Percentiles rank a stretch among this genome's conserved stretches.
These are phyloP conservation scores for Anastatica hierochuntica DNA, from an alignment of 345 rosid genomes.

Conservation along the genomic window DNA sequence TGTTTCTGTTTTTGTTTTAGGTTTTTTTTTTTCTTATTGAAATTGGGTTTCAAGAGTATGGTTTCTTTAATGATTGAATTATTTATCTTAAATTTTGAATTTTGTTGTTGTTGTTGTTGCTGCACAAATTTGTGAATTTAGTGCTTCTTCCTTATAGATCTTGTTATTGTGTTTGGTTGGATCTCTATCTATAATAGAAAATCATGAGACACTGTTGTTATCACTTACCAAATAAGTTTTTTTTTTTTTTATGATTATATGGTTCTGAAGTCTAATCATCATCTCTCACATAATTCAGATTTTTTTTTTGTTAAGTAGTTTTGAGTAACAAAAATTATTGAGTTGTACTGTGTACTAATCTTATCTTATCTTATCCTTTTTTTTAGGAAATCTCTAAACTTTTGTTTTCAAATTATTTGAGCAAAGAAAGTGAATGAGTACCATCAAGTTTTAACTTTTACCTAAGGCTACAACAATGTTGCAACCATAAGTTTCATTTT, in stretches of 20 bases:
- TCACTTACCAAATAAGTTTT: too few species aligned
- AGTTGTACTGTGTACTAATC: too few species aligned
- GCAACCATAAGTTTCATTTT: conserved; percentile 6
- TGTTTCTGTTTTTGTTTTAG: too few species aligned
- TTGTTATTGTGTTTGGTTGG: too few species aligned
- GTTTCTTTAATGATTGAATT: background rate
- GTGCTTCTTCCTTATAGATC: background rate
- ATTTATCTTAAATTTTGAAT: background rate
- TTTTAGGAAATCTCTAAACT: background rate
- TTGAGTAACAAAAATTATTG: too few species aligned
- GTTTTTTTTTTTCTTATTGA: background rate
- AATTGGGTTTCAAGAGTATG: background rate
- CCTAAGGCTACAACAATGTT: conserved; percentile 14
- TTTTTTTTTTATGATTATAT: too few species aligned
- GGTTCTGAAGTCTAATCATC: too few species aligned
- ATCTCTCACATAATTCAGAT: background rate
- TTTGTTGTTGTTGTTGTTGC: background rate
- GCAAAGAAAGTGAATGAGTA: conserved; percentile 6
- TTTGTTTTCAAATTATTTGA: background rate
- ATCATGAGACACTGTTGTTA: too few species aligned
- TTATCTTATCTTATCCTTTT: conserved; percentile 13
- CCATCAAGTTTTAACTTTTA: conserved; percentile 20
- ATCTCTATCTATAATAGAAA: too few species aligned
- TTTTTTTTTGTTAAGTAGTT: background rate
- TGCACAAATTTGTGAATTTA: conserved; percentile 7